Evolutionary conservation across 345 rosid genomes (phyloP), one percentile per base, ranked within the genome.

Genomic region (Firmiana major): DNA sequence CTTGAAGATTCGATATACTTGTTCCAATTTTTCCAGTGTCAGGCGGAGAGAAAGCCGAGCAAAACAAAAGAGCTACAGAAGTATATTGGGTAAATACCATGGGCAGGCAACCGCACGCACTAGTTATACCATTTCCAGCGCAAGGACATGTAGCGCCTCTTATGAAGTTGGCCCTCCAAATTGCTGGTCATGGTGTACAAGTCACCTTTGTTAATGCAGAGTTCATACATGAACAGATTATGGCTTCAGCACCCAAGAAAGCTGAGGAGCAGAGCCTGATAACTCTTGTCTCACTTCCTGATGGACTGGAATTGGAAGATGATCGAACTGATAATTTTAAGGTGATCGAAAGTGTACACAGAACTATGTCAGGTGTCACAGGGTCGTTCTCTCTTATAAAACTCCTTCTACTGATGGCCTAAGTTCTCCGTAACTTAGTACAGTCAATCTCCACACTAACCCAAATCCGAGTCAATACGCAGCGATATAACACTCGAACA

Each of bases 71-170:
- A 53, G 58, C 21, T 54, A 54, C 19, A 19, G 4, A 31, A 28
- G 40, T 12, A 62, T 34, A 31, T 3, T 59, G 0, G 26, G 17
- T 16, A 26, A 1, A 6, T 65, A 55, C 17, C 5, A 82, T 78
- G 84, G 76, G 0, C 10, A 65, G 40, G 75, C 73, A 34, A 63
- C 59, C 81, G 0, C 84, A 81, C 65, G 82, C 81, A 5, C 21
- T 86, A 4, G 81, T 67, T 6, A 21, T 82, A 40, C 73, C 87
- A 36, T 81, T 34, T 54, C 85, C 87, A 12, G 85, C 80, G 48
- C 86, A 79, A 80, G 87, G 83, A 58, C 87, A 82, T 21, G 78
- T 82, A 5, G 68, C 67, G 5, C 86, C 88, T 10, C 81, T 87
- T 6, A 68, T 87, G 81, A 85, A 83, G 62, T 24, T 87, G 62